These are phyloP conservation scores for Neurospora sp. DNA, from an alignment of 495 filamentous ascomycete species.

Conservation along the genomic window DNA sequence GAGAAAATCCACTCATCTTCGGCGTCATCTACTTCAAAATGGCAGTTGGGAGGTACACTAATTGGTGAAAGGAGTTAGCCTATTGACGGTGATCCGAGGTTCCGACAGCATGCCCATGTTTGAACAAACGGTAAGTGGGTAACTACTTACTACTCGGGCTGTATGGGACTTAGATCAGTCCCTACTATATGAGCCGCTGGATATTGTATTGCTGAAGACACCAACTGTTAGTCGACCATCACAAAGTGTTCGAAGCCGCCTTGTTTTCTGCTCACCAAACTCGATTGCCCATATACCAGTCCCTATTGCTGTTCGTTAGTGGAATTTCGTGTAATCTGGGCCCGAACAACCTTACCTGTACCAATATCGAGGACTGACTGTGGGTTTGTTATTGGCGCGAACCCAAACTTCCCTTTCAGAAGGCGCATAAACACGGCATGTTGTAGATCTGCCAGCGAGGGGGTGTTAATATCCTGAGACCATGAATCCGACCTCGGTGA, in stretches of 20 bases:
- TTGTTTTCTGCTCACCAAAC: conserved; percentile 9
- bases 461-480: not conserved
- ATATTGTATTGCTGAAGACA: conserved; percentile 15
- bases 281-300: conserved; percentile 38
- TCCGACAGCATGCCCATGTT: not conserved
- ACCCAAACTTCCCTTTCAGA: conserved; percentile 30
- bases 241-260: not conserved
- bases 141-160: conserved; percentile 21
- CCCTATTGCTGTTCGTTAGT: conserved; percentile 8
- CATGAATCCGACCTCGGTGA: not conserved
- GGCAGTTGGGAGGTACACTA: conserved; percentile 37
- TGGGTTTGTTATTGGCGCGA: conserved; percentile 31
- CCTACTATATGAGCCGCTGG: conserved; percentile 24
- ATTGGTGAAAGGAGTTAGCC: not conserved
- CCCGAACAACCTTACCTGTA: conserved; percentile 18
- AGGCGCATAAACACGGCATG: conserved; percentile 35
- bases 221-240: not conserved
- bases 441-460: conserved; percentile 32
- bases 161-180: conserved; percentile 39
- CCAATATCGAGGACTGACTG: conserved; percentile 34
- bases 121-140: conserved; percentile 4
- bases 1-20: conserved; percentile 40
- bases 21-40: conserved; percentile 39
- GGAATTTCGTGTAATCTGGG: not conserved
- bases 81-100: not conserved